Conservation (phyloP, 2,329 filamentous ascomycete genomes). For the Cordyceps cicadae region DNA sequence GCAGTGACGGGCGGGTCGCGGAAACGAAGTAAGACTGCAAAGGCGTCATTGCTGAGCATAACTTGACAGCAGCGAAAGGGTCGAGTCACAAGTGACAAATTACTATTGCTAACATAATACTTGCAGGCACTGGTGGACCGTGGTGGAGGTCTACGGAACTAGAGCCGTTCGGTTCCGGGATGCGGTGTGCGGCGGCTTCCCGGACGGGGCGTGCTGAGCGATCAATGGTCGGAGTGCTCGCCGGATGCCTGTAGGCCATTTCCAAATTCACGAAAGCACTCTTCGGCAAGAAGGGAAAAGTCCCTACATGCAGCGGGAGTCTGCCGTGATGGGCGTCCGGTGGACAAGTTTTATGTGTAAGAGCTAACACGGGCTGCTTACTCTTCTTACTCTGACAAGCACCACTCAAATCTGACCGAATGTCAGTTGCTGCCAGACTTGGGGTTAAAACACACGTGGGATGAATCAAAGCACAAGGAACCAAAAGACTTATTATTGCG, state of each 20-base stretch:
- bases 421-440: neutral
- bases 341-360: neutral
- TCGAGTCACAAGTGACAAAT: neutral
- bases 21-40: neutral
- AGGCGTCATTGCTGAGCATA: neutral
- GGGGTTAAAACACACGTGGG: neutral
- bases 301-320: neutral
- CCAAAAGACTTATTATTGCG: too few relatives aligned
- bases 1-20: neutral
- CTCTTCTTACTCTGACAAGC: neutral
- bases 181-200: conserved; percentile 9
- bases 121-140: conserved; percentile 2
- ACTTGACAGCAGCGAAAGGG: neutral
- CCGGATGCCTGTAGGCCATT: neutral
- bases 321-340: neutral
- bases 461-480: neutral
- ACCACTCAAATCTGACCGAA: conserved; percentile 8
- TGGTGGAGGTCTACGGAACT: neutral
- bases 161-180: conserved; percentile 1
- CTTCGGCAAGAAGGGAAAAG: neutral
- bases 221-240: neutral
- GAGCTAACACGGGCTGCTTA: conserved; percentile 8
- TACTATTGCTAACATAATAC: conserved; percentile 6
- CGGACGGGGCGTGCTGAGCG: neutral
- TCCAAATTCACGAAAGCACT: neutral